These are phyloP conservation scores for Paulinella micropora DNA, from an alignment of 78 protist species.

Conservation along the genomic window DNA sequence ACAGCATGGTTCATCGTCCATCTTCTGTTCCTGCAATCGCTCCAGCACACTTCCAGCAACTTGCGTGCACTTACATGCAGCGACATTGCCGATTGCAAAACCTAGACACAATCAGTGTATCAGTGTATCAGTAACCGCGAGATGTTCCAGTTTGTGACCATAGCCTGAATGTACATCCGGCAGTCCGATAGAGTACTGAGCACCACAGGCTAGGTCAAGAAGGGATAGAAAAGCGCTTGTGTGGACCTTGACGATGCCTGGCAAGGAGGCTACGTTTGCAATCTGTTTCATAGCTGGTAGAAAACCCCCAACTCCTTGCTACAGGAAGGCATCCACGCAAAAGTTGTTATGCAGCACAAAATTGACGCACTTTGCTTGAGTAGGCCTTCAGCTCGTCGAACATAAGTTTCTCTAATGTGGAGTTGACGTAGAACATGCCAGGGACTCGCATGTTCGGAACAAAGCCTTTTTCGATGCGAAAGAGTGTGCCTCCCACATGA, in stretches of 20 bases:
- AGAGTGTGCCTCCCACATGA: background rate
- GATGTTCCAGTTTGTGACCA: too few species aligned
- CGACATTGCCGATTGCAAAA: slow-evolving; percentile 86
- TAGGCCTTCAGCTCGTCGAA: background rate
- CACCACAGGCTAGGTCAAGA: too few species aligned
- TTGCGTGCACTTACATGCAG: slow-evolving; percentile 71
- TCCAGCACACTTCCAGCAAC: slow-evolving; percentile 67
- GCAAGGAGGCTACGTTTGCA: slow-evolving; percentile 36
- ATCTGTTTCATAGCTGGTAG: slow-evolving; percentile 32
- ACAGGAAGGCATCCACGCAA: background rate
- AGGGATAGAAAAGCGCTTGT: too few species aligned
- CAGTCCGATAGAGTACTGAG: slow-evolving; percentile 53
- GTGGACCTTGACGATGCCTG: slow-evolving; percentile 24
- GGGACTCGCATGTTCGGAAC: background rate
- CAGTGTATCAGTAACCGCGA: too few species aligned
- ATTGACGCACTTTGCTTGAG: background rate
- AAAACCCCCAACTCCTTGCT: slow-evolving; percentile 16
- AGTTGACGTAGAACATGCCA: background rate
- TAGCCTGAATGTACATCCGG: slow-evolving; percentile 79
- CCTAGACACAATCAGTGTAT: too few species aligned
- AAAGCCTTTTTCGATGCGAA: background rate
- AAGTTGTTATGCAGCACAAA: background rate
- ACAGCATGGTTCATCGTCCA: slow-evolving; percentile 74
- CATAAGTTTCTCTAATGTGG: background rate
- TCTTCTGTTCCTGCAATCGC: slow-evolving; percentile 70